These are phyloP conservation scores for Epichloe amarillans DNA, from an alignment of 2,329 filamentous ascomycete species.

Conservation along the genomic window DNA sequence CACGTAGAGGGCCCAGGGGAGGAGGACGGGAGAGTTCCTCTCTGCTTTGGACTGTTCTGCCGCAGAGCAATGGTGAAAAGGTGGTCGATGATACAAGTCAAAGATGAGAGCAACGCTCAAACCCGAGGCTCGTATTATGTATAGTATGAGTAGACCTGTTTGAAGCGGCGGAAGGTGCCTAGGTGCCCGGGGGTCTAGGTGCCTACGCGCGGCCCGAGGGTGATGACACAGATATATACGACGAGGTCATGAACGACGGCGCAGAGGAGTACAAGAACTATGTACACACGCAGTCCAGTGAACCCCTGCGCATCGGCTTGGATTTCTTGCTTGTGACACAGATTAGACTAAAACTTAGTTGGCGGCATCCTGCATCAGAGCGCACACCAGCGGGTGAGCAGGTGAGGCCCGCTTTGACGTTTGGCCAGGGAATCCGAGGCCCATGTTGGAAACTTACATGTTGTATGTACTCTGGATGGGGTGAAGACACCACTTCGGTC, in stretches of 20 bases:
- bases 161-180: background rate
- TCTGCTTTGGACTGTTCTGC: background rate
- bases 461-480: background rate
- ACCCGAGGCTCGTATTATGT: background rate
- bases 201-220: background rate
- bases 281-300: background rate
- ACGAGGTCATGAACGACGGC: background rate
- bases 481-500: background rate
- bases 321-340: slow-evolving; percentile 1
- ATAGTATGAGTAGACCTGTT: too few relatives aligned
- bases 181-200: too few relatives aligned
- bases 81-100: background rate
- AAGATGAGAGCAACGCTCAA: background rate
- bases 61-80: background rate
- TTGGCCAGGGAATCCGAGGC: background rate
- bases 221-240: background rate
- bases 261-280: background rate
- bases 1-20: background rate
- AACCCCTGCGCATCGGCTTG: background rate
- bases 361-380: slow-evolving; percentile 6
- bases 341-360: slow-evolving; percentile 1
- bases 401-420: background rate
- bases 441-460: background rate
- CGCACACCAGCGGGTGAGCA: background rate
- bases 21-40: too few relatives aligned